Evolutionary conservation across 306 rosid genomes (phyloP).

Genomic region (Inga leiocalycina): DNA sequence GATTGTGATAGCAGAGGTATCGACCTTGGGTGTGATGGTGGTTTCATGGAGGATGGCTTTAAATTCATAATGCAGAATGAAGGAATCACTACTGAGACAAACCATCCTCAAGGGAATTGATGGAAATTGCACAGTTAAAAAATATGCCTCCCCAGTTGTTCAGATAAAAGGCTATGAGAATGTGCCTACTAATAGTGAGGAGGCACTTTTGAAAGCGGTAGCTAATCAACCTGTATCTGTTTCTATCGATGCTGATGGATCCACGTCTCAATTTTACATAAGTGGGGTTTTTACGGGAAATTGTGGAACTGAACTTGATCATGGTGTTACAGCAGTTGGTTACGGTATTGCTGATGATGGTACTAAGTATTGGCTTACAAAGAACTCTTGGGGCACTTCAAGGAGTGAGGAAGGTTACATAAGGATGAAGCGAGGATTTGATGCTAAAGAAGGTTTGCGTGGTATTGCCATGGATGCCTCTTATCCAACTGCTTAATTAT

Average conservation of each 20-base stretch:
- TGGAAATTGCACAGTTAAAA: not conserved
- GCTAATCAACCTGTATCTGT: not conserved
- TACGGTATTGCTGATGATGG: slow-evolving; percentile 2
- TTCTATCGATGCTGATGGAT: not conserved
- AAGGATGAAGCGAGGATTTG: slow-evolving; percentile 4
- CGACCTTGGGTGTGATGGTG: not conserved
- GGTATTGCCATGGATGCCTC: not conserved
- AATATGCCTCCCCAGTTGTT: not conserved
- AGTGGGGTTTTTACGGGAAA: slow-evolving; percentile 12
- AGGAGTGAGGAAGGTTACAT: slow-evolving; percentile 17
- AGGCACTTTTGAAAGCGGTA: not conserved
- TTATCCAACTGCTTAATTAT: not conserved
- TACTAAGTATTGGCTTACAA: not conserved
- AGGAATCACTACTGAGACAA: slow-evolving; percentile 22
- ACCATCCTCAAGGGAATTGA: not conserved
- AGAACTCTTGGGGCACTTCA: slow-evolving; percentile 2
- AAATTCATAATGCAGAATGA: slow-evolving; percentile 2
- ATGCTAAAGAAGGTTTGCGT: not conserved
- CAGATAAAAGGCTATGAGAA: slow-evolving; percentile 15
- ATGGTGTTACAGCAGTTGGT: not conserved
- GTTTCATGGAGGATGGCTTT: slow-evolving; percentile 8
- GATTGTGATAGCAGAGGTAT: slow-evolving; percentile 11
- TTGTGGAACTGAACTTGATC: slow-evolving; percentile 20
- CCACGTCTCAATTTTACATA: not conserved
- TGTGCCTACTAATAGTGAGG: not conserved